A percentile compares a stretch with the other conserved stretches of the same genome.
phyloP scores from a whole-genome alignment of 169 alveolate species.

The Plasmodium cynomolgi region DNA sequence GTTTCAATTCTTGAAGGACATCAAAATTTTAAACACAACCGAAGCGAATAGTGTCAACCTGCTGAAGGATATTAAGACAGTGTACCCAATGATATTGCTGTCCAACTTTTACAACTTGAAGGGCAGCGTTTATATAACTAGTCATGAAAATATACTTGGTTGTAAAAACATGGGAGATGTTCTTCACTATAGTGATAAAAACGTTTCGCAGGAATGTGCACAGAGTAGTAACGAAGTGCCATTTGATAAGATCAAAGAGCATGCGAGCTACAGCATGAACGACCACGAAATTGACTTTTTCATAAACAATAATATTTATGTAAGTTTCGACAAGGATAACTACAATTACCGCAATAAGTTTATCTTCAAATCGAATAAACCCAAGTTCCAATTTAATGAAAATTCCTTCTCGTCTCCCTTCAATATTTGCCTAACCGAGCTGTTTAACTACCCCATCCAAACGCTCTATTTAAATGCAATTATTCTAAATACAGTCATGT shows the following conservation, averaged over 20 bases:
- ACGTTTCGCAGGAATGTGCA: background rate
- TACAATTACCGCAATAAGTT: conserved; percentile 15
- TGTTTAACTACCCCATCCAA: conserved; percentile 64
- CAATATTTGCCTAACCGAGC: conserved; percentile 31
- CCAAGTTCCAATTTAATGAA: background rate
- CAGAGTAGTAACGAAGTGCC: background rate
- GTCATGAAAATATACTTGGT: conserved; percentile 29
- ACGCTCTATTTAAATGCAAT: conserved; percentile 49
- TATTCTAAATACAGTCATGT: conserved; percentile 35
- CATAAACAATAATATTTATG: conserved; percentile 26
- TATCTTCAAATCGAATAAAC: conserved; percentile 8
- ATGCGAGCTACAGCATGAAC: background rate
- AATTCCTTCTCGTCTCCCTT: conserved; percentile 38
- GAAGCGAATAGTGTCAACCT: conserved; percentile 47
- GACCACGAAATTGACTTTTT: conserved; percentile 31
- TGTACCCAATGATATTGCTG: conserved; percentile 47
- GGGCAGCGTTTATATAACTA: conserved; percentile 41
- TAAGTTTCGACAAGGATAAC: conserved; percentile 50
- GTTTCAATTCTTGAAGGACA: conserved; percentile 17
- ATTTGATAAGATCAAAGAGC: conserved; percentile 33
- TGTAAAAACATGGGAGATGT: conserved; percentile 15
- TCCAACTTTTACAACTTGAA: conserved; percentile 42
- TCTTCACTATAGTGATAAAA: background rate
- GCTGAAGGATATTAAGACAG: conserved; percentile 41
- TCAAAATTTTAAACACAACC: conserved; percentile 8